Evolutionary conservation across 192 early-diverging fungal species (phyloP), one percentile per base, ranked within the genome.

Genomic region (Umbelopsis sp.): DNA sequence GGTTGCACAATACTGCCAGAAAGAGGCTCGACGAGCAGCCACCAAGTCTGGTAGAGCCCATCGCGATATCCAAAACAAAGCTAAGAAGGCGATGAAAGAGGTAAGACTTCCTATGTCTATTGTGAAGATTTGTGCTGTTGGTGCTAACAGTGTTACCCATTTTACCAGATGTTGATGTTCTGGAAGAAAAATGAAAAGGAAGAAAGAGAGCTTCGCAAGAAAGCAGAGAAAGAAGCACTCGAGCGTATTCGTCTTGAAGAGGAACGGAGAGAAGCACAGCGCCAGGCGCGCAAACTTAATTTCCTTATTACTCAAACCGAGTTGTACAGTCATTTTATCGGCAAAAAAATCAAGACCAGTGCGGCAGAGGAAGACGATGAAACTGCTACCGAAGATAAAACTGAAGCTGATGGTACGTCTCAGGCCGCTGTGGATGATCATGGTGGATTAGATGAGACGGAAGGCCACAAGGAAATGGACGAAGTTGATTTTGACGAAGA

Each of bases 301-400:
- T 97, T 97, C 72, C 82, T 97, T 71, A 94, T 97, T 56, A 90
- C 92, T 0, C 95, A 97, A 73, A 97, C 95, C 0, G 95, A 97
- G 70, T 85, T 97, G 10, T 97, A 93, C 79, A 93, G 91, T 65
- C 94, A 95, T 82, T 97, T 97, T 82, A 89, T 95, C 53, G 93
- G 92, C 66, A 89, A 89, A 69, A 95, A 95, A 75, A 90, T 93
- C 52, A 76, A 81, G 22, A 68, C 73, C 22, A 73, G 71, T 51
- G 70, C 45, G 10, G 80, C 74, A 24, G 82, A 76, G 3, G 81
- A 70, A 32, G 83, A 75, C 2, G 75, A 62, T 1, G 74, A 44
- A 22, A 17, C 53, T 17, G 20, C 69, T 1, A 29, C 56, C 10
- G 67, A 70, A 32, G 36, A 73, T 51, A 77, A 73, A 45, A 76